Percentiles rank a stretch among this genome's conserved stretches.
Conservation (phyloP, 2,329 filamentous ascomycete genomes). For the Didymella pomorum region DNA sequence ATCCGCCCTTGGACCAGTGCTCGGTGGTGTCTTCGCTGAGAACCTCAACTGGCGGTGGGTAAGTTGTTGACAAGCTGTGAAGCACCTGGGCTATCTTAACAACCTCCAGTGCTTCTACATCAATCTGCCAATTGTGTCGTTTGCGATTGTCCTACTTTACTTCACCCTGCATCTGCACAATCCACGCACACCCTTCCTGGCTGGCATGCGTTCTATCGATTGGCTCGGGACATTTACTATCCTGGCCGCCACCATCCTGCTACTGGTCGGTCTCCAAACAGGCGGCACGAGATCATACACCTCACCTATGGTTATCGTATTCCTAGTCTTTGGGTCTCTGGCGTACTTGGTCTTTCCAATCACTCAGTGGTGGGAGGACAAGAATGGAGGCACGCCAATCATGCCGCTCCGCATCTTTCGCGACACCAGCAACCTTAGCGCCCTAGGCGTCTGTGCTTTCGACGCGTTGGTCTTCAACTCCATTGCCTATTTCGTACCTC, state of each 20-base stretch:
- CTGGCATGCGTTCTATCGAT: constrained; percentile 61
- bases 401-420: constrained; percentile 73
- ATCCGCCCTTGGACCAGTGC: constrained; percentile 60
- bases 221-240: constrained; percentile 62
- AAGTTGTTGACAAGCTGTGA: too few species aligned
- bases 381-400: constrained; percentile 68
- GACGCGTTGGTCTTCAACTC: constrained; percentile 69
- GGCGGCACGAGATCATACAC: constrained; percentile 59
- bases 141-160: constrained; percentile 59
- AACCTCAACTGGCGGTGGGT: constrained; percentile 58
- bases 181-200: constrained; percentile 56
- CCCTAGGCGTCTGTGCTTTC: constrained; percentile 59
- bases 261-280: constrained; percentile 63
- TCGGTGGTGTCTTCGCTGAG: constrained; percentile 61
- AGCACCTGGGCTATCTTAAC: too few species aligned
- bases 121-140: constrained; percentile 58
- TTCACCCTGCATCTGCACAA: constrained; percentile 63
- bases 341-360: constrained; percentile 62
- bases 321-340: constrained; percentile 59
- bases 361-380: constrained; percentile 69
- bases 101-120: constrained; percentile 52
- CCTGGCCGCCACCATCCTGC: constrained; percentile 57
- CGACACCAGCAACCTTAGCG: constrained; percentile 63
- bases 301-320: constrained; percentile 59
- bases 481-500: constrained; percentile 73